Conservation (phyloP, 225 moss, liverwort and hornwort species). For the Bryum argenteum region DNA sequence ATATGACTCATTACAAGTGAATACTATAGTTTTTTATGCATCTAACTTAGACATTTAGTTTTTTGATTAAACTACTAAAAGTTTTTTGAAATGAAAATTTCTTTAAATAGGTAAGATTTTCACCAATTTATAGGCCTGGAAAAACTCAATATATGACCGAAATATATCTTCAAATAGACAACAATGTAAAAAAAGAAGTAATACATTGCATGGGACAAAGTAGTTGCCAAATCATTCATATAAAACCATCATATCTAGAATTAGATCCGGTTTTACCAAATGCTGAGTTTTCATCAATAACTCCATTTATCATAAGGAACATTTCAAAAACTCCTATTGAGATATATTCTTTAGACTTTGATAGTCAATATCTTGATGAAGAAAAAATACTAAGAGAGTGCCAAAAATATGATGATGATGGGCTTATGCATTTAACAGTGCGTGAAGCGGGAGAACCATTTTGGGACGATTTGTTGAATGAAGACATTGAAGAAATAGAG, state of each 20-base stretch:
- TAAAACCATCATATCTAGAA: slow-evolving; percentile 44
- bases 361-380: slow-evolving; percentile 69
- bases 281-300: slow-evolving; percentile 30
- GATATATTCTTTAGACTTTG: slow-evolving; percentile 84
- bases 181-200: slow-evolving; percentile 37
- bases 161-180: slow-evolving; percentile 37
- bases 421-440: slow-evolving; percentile 55
- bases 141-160: slow-evolving; percentile 53
- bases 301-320: slow-evolving; percentile 47
- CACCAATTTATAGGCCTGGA: slow-evolving; percentile 42
- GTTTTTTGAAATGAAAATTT: background rate
- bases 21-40: background rate
- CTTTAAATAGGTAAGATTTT: slow-evolving; percentile 43
- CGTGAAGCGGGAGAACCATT: slow-evolving; percentile 74
- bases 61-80: accelerated
- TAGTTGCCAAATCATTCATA: slow-evolving; percentile 27
- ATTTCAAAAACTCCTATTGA: slow-evolving; percentile 68
- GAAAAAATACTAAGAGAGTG: slow-evolving; percentile 55
- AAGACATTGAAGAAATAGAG: background rate
- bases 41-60: background rate
- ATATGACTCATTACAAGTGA: background rate
- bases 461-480: slow-evolving; percentile 55
- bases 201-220: slow-evolving; percentile 69
- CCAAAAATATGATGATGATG: slow-evolving; percentile 62
- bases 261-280: slow-evolving; percentile 49